A percentile compares a stretch with the other conserved stretches of the same genome.
Conservation (phyloP, 176 grass and related monocot species). For the Puccinellia tenuiflora region DNA sequence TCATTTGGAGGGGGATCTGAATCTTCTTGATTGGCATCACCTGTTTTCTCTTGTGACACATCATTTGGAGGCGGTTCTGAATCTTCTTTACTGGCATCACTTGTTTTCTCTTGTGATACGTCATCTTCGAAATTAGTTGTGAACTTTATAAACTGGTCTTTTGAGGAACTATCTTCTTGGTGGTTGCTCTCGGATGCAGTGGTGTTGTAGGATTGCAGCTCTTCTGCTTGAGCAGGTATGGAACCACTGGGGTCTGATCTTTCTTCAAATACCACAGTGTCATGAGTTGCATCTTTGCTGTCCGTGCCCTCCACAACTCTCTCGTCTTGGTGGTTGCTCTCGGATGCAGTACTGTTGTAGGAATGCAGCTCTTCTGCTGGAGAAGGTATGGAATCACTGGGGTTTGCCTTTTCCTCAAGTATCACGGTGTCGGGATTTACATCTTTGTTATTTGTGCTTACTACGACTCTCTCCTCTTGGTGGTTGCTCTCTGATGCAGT, state of each 20-base stretch:
- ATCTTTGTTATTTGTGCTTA: constrained; percentile 15
- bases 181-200: constrained; percentile 30
- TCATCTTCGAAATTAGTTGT: constrained; percentile 62
- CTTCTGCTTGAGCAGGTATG: constrained; percentile 29
- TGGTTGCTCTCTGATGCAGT: constrained; percentile 33
- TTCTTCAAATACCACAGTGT: neutral
- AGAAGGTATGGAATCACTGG: constrained; percentile 14
- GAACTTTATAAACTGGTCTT: constrained; percentile 62
- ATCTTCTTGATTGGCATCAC: no score
- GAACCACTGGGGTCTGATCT: constrained; percentile 9
- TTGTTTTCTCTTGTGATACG: constrained; percentile 28
- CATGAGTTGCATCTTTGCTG: constrained; percentile 24
- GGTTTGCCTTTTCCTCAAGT: neutral
- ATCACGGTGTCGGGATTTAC: constrained; percentile 9
- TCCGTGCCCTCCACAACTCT: constrained; percentile 12
- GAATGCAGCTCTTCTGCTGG: constrained; percentile 28
- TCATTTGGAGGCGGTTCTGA: neutral
- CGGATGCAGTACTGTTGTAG: constrained; percentile 6
- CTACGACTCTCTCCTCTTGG: constrained; percentile 22
- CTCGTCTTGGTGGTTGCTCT: constrained; percentile 21
- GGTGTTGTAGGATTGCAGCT: constrained; percentile 11
- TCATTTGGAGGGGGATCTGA: no score
- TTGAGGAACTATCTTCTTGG: constrained; percentile 33
- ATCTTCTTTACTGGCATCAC: constrained; percentile 24
- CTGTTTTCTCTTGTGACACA: no score